These are phyloP conservation scores for Scenedesmus sp. DNA, from an alignment of 163 green algal genomes.

Conservation along the genomic window DNA sequence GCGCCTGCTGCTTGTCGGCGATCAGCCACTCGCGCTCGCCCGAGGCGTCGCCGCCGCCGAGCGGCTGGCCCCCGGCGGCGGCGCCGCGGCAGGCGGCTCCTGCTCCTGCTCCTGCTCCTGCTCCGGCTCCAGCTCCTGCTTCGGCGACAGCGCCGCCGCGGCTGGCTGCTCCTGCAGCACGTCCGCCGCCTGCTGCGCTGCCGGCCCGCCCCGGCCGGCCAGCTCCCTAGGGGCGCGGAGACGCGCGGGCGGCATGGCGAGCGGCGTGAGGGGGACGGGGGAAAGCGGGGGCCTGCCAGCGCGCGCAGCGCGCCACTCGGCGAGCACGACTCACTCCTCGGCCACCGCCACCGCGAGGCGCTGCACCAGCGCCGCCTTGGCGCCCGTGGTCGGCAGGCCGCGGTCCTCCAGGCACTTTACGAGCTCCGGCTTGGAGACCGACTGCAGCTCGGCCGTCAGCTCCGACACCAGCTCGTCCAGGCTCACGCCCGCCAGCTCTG, in stretches of 20 bases:
- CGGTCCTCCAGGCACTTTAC: slow-evolving; percentile 15
- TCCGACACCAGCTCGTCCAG: slow-evolving; percentile 31
- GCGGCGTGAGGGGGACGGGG: no score
- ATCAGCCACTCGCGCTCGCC: slow-evolving; percentile 41
- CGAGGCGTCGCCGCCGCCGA: neutral
- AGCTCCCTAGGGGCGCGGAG: no score
- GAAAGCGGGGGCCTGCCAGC: no score
- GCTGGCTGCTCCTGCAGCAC: no score
- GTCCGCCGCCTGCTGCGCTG: no score
- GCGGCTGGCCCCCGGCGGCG: no score
- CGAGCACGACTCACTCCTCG: slow-evolving; percentile 34
- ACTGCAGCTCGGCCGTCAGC: slow-evolving; percentile 15
- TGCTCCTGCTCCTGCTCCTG: slow-evolving; percentile 4
- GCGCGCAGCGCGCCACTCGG: no score
- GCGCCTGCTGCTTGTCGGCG: slow-evolving; percentile 44
- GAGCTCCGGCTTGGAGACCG: slow-evolving; percentile 9
- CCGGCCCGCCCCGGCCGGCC: no score
- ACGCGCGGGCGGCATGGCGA: no score
- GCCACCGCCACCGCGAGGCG: slow-evolving; percentile 38
- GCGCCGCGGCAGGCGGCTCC: neutral
- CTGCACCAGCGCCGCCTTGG: neutral
- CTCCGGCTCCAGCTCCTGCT: slow-evolving; percentile 7
- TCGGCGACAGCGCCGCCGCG: no score
- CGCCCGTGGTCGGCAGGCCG: neutral
- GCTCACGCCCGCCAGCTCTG: neutral